Evolutionary conservation across 768 basidiomycete genomes (phyloP).

Genomic region (Leucocoprinus leucothites): DNA sequence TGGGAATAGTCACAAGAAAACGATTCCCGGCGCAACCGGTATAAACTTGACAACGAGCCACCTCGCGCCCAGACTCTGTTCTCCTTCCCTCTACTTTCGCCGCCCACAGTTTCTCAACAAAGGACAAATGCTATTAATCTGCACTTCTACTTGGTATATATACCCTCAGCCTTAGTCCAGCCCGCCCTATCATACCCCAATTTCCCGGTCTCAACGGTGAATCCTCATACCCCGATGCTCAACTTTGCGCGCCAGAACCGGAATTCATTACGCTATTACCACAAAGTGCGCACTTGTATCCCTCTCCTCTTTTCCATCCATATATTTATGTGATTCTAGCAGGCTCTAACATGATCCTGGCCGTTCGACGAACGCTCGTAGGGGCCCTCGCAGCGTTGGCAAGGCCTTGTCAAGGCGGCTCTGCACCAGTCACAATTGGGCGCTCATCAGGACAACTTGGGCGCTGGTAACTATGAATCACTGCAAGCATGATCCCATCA

Average conservation of each 20-base stretch:
- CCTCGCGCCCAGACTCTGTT: conserved; percentile 25
- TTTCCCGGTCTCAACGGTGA: conserved; percentile 8
- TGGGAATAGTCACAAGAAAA: conserved; percentile 16
- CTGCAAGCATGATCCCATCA: background rate
- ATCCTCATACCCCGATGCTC: conserved; percentile 2
- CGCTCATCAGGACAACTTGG: conserved; percentile 7
- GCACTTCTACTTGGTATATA: conserved; percentile 10
- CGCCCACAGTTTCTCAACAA: conserved; percentile 9
- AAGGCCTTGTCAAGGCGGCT: background rate
- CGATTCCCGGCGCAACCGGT: conserved; percentile 34
- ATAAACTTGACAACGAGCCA: conserved; percentile 33
- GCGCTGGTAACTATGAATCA: conserved; percentile 8
- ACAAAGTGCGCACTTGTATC: background rate
- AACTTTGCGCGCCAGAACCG: background rate
- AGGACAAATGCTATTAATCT: background rate
- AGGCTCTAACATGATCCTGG: background rate
- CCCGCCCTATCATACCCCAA: background rate
- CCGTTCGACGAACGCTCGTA: background rate
- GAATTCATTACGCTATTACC: conserved; percentile 7
- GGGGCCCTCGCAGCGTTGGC: background rate
- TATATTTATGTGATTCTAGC: background rate
- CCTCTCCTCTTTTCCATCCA: background rate
- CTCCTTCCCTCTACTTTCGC: conserved; percentile 18
- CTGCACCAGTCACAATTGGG: background rate
- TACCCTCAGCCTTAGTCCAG: background rate